Evolutionary conservation across 2,329 filamentous ascomycete species (phyloP), one percentile per base, ranked within the genome.

Genomic region (Microsporum canis): DNA sequence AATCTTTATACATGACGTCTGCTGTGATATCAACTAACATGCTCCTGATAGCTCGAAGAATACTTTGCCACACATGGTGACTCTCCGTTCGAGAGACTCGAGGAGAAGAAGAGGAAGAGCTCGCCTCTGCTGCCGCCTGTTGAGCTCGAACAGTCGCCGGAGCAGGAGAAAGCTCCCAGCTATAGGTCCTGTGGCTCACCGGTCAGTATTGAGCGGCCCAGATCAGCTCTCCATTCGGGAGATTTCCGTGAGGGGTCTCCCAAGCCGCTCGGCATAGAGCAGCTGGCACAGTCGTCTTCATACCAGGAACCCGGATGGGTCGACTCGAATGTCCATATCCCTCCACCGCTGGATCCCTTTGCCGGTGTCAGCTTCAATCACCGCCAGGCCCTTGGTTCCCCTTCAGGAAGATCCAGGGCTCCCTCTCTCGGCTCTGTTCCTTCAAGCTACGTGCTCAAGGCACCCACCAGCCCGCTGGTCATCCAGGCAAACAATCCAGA

Each of bases 401-500:
- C 33, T 5, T n/a, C 31, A 3, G 49, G 57, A 47, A 69, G 71
- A 53, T 78, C 80, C 0, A 74, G 78, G 27, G 76, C 80, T 17
- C 86, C 86, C 5, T 86, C 84, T 0, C 69, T 88, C 7, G 87
- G 86, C 2, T 90, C 89, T 0, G 79, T 88, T 12, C 87, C 88
- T 0, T 88, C 86, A 1, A 91, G 84, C 67, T 96, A 96, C 71
- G 81, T 88, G 36, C 88, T 95, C 64, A 88, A 92, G 73, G 84
- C 89, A 1, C 92, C 94, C 0, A 97, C 94, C 1, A 97, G 91
- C 68, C 94, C 94, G 12, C 78, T 99, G 8, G 91, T 95, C 0
- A 86, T 96, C 69, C 90, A 91, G 47, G 85, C 90, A 68, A 95
- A 87, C 74, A 94, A 91, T 66, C 86, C 89, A 5, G 89, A 94